Base-by-base conservation (phyloP, 164 flowering plant genomes). In the Stephania yunnanensis region DNA sequence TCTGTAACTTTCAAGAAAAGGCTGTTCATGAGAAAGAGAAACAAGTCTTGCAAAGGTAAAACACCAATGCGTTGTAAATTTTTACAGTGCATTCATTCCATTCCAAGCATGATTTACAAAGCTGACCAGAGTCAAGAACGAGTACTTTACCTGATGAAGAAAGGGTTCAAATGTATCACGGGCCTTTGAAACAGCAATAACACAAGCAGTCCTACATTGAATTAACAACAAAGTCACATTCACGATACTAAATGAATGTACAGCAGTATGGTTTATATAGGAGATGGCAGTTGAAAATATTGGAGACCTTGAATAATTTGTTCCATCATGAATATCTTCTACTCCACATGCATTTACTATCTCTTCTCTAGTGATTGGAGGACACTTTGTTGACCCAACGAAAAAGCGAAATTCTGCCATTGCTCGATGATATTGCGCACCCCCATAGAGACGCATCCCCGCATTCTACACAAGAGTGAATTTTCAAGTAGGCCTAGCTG, bases 291-390 rank as follows among this genome's bases (percentile, higher is more conserved):
- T 58, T 19, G 17, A 58, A 3, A n/a, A n/a, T n/a, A 58, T 15
- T 2, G 25, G 71, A 30, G 74, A 95, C 97, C 99, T 91, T n/a
- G 97, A 93, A 80, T 93, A 95, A 80, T 93, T 95, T 79, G 97
- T 89, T 76, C 99, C 97, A 82, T 95, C 99, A 85, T 95, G 97
- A 77, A 93, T 89, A 86, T 95, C 99, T 86, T 95, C 99, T 53
- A 95, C 97, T 71, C 99, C 99, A 85, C 99, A 95, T 46, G 98
- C 99, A 93, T 95, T 95, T 42, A 95, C 99, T 69, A 95, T 95
- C 82, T 95, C 98, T 82, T 95, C 99, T 73, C 98, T 85, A 61
- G 96, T 89, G 67, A 95, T 95, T 82, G 91, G 89, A 77, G 97
- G 99, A 76, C 99, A 95, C 83, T 95, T 95, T 55, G 73, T 90